Percentiles rank a stretch among this genome's conserved stretches.
Evolutionary conservation across 2,329 filamentous ascomycete genomes (phyloP).

Genomic region (Chrysosphaeria jannelii): DNA sequence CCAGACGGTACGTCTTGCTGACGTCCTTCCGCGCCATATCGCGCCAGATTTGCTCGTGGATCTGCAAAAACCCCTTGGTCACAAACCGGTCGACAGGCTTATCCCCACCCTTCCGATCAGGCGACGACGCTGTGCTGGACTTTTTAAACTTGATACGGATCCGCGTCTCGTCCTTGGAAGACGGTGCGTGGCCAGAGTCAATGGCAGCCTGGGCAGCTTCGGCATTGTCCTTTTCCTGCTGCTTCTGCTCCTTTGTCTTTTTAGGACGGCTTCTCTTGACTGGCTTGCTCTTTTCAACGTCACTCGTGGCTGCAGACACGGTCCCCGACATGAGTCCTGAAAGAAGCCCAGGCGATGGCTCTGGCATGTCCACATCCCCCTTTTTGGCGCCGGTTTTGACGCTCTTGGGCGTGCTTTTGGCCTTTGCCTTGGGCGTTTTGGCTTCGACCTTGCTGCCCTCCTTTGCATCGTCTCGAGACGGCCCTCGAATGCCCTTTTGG

Average conservation of each 20-base stretch:
- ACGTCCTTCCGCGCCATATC: conserved; percentile 85
- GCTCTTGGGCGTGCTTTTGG: too few relatives aligned
- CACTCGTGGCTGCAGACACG: too few relatives aligned
- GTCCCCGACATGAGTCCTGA: too few relatives aligned
- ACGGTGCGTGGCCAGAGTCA: conserved; percentile 47
- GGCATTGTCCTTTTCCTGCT: conserved; percentile 53
- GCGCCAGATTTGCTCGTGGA: conserved; percentile 92
- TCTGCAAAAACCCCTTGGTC: conserved; percentile 83
- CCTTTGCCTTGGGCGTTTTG: conserved; percentile 18
- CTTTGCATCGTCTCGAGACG: conserved; percentile 32
- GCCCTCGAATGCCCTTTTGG: conserved; percentile 63
- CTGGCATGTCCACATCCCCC: too few relatives aligned
- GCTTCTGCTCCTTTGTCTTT: conserved; percentile 71
- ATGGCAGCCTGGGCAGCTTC: conserved; percentile 66
- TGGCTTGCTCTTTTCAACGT: too few relatives aligned
- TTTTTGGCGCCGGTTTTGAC: conserved; percentile 17
- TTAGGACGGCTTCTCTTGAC: conserved; percentile 55
- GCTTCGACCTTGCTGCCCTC: conserved; percentile 52
- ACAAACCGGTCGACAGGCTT: conserved; percentile 30
- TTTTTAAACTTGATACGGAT: conserved; percentile 35
- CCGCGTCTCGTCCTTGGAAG: conserved; percentile 25
- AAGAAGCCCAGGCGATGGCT: too few relatives aligned
- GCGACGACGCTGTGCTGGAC: conserved; percentile 10
- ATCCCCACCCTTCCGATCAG: conserved; percentile 8
- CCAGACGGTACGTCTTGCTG: conserved; percentile 71